These are phyloP conservation scores for Tulasnella sp. DNA, from an alignment of 768 basidiomycete species.

Conservation along the genomic window DNA sequence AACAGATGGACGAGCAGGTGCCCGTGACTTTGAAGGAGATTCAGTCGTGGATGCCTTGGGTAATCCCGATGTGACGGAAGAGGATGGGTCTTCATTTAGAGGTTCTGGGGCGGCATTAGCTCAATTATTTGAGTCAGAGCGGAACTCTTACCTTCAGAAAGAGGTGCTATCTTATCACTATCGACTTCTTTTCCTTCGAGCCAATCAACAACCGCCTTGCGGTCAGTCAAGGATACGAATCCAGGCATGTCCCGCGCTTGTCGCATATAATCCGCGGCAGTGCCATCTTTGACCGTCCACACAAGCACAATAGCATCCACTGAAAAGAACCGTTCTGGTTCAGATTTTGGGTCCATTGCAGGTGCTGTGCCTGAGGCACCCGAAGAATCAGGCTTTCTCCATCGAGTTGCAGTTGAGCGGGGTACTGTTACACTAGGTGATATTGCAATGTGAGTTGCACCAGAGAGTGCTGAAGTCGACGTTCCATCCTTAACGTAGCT, in stretches of 20 bases:
- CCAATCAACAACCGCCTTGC: constrained; percentile 79
- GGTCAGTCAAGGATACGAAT: constrained; percentile 76
- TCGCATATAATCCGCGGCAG: constrained; percentile 79
- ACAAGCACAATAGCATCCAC: constrained; percentile 75
- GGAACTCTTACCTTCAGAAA: constrained; percentile 29
- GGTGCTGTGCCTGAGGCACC: constrained; percentile 24
- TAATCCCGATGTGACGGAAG: constrained; percentile 53
- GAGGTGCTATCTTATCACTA: constrained; percentile 40
- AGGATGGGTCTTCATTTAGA: no score
- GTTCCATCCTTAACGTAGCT: constrained; percentile 34
- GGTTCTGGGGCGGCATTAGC: no score
- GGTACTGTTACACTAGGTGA: constrained; percentile 40
- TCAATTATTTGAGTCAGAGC: no score
- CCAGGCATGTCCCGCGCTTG: constrained; percentile 51
- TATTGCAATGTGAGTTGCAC: constrained; percentile 56
- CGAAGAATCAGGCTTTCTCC: constrained; percentile 40
- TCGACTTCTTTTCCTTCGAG: constrained; percentile 45
- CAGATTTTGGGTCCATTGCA: constrained; percentile 28
- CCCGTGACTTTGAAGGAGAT: constrained; percentile 18
- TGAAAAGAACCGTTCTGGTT: constrained; percentile 52
- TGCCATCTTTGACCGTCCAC: constrained; percentile 60
- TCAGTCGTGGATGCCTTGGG: constrained; percentile 28
- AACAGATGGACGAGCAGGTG: no score
- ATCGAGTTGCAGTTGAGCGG: constrained; percentile 66
- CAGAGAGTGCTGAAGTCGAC: constrained; percentile 35